A percentile compares a stretch with the other conserved stretches of the same genome.
phyloP scores from a whole-genome alignment of 1,284 basidiomycete genomes.

The Xerocomus minutiporus region DNA sequence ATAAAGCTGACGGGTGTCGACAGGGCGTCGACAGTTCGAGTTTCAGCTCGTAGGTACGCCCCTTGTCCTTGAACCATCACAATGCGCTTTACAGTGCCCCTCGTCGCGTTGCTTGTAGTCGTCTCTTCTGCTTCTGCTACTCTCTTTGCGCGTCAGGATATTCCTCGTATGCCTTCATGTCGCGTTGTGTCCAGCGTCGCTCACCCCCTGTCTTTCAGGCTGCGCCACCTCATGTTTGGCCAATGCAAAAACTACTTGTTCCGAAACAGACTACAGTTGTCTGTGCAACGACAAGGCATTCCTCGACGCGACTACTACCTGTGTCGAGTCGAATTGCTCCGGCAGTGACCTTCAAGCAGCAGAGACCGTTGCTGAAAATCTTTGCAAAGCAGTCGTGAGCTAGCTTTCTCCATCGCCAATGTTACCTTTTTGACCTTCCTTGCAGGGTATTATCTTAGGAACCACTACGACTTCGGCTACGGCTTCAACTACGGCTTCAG shows the following conservation, averaged over 20 bases:
- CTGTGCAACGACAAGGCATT: conserved; percentile 48
- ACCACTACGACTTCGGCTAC: not conserved
- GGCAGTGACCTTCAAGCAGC: conserved; percentile 47
- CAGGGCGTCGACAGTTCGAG: not conserved
- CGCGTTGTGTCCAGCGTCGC: not conserved
- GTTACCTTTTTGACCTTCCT: not conserved
- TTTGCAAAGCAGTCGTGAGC: conserved; percentile 51
- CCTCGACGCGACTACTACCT: conserved; percentile 42
- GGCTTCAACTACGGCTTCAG: not conserved
- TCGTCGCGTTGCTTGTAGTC: conserved; percentile 33
- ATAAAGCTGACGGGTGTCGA: not conserved
- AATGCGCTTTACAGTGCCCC: conserved; percentile 51
- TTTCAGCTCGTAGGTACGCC: not conserved
- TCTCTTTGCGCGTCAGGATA: conserved; percentile 35
- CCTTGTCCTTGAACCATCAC: conserved; percentile 20
- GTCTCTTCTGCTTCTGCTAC: conserved; percentile 37
- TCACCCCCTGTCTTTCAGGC: conserved; percentile 29
- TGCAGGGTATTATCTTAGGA: conserved; percentile 49
- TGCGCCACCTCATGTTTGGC: conserved; percentile 48
- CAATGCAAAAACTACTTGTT: conserved; percentile 42
- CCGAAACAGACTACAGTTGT: conserved; percentile 43
- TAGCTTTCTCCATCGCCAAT: not conserved
- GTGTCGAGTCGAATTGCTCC: conserved; percentile 43
- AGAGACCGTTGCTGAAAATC: conserved; percentile 37
- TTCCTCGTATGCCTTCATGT: conserved; percentile 36